A percentile compares a stretch with the other conserved stretches of the same genome.
Evolutionary conservation across 2,329 filamentous ascomycete species (phyloP).

Genomic region (Seiridium unicorne): DNA sequence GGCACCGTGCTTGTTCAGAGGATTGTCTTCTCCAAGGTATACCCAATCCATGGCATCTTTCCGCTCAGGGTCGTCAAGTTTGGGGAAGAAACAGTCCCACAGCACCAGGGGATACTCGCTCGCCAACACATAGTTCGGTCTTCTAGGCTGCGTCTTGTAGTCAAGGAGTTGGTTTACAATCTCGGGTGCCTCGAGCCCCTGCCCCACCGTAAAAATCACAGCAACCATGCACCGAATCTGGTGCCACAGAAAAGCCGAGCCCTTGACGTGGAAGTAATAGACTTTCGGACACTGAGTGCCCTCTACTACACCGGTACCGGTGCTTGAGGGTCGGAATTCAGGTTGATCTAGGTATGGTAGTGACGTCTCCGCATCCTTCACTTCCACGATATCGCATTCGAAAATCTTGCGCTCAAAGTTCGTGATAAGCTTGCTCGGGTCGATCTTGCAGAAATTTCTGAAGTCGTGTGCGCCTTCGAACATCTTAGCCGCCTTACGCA

Average conservation of each 20-base stretch:
- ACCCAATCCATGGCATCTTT: slow-evolving; percentile 73
- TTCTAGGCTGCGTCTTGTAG: slow-evolving; percentile 65
- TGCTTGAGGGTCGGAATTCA: slow-evolving; percentile 38
- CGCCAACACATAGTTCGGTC: slow-evolving; percentile 87
- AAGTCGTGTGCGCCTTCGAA: slow-evolving; percentile 90
- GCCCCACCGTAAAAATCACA: slow-evolving; percentile 87
- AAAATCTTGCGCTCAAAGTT: slow-evolving; percentile 81
- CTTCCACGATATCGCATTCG: slow-evolving; percentile 74
- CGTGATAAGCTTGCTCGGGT: slow-evolving; percentile 82
- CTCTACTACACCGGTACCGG: slow-evolving; percentile 12
- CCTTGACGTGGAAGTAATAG: slow-evolving; percentile 85
- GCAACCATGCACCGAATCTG: slow-evolving; percentile 95
- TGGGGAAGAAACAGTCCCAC: slow-evolving; percentile 92
- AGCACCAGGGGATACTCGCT: slow-evolving; percentile 86
- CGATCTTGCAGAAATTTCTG: slow-evolving; percentile 94
- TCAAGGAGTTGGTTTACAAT: slow-evolving; percentile 77
- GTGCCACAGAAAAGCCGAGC: slow-evolving; percentile 95
- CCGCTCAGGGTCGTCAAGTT: slow-evolving; percentile 30
- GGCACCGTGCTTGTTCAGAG: slow-evolving; percentile 60
- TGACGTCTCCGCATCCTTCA: slow-evolving; percentile 52
- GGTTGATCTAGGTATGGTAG: slow-evolving; percentile 53
- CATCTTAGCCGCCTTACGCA: slow-evolving; percentile 76
- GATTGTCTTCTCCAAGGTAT: slow-evolving; percentile 67
- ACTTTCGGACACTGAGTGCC: slow-evolving; percentile 49
- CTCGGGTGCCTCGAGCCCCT: slow-evolving; percentile 75